These are phyloP conservation scores for Salix exigua DNA, from an alignment of 345 rosid species.

Conservation along the genomic window DNA sequence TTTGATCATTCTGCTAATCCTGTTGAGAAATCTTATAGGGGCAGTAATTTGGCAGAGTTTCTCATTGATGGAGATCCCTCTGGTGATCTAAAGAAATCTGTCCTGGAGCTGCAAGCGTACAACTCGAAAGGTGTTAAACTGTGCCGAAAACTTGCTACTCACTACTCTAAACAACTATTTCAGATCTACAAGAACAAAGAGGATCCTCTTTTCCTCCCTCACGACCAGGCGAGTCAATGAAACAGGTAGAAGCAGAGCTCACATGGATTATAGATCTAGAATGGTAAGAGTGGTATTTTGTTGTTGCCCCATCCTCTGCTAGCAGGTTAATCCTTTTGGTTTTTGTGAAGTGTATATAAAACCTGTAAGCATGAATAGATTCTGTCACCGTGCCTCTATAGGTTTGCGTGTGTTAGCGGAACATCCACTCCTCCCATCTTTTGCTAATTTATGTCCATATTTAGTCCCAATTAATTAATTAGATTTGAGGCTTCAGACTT, in stretches of 20 bases:
- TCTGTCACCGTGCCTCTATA: background rate
- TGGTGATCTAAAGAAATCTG: constrained; percentile 57
- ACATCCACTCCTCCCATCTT: background rate
- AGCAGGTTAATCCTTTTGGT: background rate
- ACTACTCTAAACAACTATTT: constrained; percentile 67
- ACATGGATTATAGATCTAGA: background rate
- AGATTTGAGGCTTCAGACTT: background rate
- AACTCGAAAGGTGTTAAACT: constrained; percentile 36
- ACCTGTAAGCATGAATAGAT: background rate
- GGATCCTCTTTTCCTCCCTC: constrained; percentile 49
- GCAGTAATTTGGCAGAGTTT: constrained; percentile 47
- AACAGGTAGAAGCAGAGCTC: background rate
- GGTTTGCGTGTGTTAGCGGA: background rate
- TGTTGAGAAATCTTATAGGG: constrained; percentile 37
- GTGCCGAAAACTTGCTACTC: constrained; percentile 48
- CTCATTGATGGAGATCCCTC: constrained; percentile 52
- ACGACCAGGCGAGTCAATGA: background rate
- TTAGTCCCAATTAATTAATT: background rate
- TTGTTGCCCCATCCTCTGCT: background rate
- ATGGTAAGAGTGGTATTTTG: background rate
- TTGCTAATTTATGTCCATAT: background rate
- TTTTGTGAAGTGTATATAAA: background rate
- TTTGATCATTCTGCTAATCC: background rate
- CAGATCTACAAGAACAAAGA: constrained; percentile 58
- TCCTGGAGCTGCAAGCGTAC: constrained; percentile 41